Evolutionary conservation across 305 asterid species (phyloP), one percentile per base, ranked within the genome.

Genomic region (Fraxinus greggii): DNA sequence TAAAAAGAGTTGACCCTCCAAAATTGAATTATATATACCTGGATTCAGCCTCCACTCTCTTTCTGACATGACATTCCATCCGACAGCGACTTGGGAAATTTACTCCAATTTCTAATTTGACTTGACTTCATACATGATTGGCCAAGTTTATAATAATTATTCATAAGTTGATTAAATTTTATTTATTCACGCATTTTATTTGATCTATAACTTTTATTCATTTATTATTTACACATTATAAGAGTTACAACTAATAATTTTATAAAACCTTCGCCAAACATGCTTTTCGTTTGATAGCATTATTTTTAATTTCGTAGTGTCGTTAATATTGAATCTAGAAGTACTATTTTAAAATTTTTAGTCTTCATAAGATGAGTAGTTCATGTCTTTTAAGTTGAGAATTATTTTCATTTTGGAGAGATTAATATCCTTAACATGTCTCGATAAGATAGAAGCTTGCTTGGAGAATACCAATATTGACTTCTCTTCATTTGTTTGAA

Each of bases 61-160:
- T 29, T 67, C 74, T 67, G 74, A 67, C 38, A 67, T 67, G 1
- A 67, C 74, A 67, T 67, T 67, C 74, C 74, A 67, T 12, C 74
- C 35, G 74, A 67, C 19, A 67, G 38, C 36, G 74, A 26, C 74
- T 65, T 28, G 5, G 21, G 54, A 12, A 12, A 42, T 12, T 12
- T 42, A 13, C 54, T 12, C n/a, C n/a, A 42, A 3, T 38, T 42
- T 36, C 42, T 1, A 36, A 7, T 36, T 36, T 36, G 40, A 36
- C 40, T 36, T 7, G 40, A 36, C 40, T 36, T 36, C 10, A 7
- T 7, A 36, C 42, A 15, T 15, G 59, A 4, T 45, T 45, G 59
- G 59, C 59, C n/a, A 45, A 45, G 21, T 15, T 45, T 13, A 45
- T 42, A 42, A 42, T 10, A 42, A 42, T 10, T 42, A 10, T 42